Percentiles rank a stretch among this genome's conserved stretches.
phyloP scores from a whole-genome alignment of 2,329 filamentous ascomycete species.

The Tolypocladium endophyticum region DNA sequence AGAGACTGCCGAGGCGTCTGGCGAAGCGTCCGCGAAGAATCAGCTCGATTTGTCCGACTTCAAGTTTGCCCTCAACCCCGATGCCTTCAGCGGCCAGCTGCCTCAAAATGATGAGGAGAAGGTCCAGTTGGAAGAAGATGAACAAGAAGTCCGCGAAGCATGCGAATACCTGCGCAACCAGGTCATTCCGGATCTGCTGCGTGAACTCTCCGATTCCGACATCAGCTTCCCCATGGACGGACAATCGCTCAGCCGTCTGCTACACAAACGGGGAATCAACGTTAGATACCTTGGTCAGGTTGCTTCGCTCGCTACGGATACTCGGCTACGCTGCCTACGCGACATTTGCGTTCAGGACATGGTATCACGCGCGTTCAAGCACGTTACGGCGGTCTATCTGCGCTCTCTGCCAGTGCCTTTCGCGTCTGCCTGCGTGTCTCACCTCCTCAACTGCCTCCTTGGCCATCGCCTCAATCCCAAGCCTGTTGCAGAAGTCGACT shows the following conservation, averaged over 20 bases:
- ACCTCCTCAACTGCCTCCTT: constrained; percentile 88
- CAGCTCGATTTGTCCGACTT: constrained; percentile 82
- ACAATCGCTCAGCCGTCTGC: constrained; percentile 73
- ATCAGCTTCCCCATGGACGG: constrained; percentile 98
- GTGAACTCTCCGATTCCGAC: constrained; percentile 83
- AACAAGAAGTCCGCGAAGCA: constrained; percentile 76
- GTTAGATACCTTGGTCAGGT: constrained; percentile 88
- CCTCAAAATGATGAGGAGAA: constrained; percentile 90
- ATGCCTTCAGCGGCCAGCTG: constrained; percentile 85
- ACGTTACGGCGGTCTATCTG: constrained; percentile 70
- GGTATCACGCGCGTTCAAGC: constrained; percentile 92
- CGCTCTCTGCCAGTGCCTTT: constrained; percentile 71
- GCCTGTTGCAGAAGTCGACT: constrained; percentile 68
- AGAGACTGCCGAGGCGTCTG: constrained; percentile 23
- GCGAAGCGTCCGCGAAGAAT: constrained; percentile 29
- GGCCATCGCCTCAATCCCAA: constrained; percentile 66
- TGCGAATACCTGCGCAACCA: constrained; percentile 68
- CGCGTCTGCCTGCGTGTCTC: constrained; percentile 67
- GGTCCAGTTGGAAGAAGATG: constrained; percentile 69
- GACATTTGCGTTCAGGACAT: constrained; percentile 82
- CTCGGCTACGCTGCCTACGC: constrained; percentile 66
- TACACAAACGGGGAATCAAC: constrained; percentile 97
- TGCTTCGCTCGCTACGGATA: constrained; percentile 57
- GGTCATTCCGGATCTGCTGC: constrained; percentile 74
- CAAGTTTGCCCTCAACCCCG: constrained; percentile 81